phyloP scores from a whole-genome alignment of 108 stramenopile genomes.

The Asterionellopsis glacialis region DNA sequence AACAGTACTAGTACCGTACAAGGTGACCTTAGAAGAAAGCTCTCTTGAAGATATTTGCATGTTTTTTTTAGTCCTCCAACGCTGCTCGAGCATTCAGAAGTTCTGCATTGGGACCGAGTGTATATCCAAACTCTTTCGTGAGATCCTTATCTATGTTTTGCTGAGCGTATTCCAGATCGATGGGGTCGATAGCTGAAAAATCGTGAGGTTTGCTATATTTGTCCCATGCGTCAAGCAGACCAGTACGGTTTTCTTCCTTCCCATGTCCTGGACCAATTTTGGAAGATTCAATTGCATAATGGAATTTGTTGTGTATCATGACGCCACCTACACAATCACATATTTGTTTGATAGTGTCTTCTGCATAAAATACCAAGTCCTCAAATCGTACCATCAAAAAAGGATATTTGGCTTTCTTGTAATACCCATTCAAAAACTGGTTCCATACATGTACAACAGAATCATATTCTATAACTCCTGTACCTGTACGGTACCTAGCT shows the following conservation, averaged over 20 bases:
- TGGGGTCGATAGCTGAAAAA: constrained; percentile 36
- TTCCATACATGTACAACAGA: constrained; percentile 59
- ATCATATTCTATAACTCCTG: constrained; percentile 8
- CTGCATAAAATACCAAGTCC: constrained; percentile 66
- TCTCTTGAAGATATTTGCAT: no score
- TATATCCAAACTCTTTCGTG: constrained; percentile 27
- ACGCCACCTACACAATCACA: constrained; percentile 67
- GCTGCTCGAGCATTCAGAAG: no score
- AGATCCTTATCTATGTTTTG: constrained; percentile 35
- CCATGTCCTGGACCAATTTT: neutral
- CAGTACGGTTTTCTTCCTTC: constrained; percentile 23
- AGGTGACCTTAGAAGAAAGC: no score
- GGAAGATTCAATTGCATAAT: constrained; percentile 24
- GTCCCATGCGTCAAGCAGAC: constrained; percentile 58
- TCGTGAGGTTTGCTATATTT: constrained; percentile 54
- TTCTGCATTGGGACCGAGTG: no score
- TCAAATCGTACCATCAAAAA: constrained; percentile 69
- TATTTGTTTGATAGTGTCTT: constrained; percentile 42
- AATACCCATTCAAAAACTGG: constrained; percentile 55
- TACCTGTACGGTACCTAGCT: neutral
- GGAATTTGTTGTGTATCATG: constrained; percentile 21
- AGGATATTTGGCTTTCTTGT: constrained; percentile 43
- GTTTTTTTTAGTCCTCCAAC: no score
- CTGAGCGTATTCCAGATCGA: constrained; percentile 31
- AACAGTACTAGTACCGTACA: no score